Percentiles rank a stretch among this genome's conserved stretches.
phyloP scores from a whole-genome alignment of 371 early-diverging fungal species.

The Apophysomyces variabilis region DNA sequence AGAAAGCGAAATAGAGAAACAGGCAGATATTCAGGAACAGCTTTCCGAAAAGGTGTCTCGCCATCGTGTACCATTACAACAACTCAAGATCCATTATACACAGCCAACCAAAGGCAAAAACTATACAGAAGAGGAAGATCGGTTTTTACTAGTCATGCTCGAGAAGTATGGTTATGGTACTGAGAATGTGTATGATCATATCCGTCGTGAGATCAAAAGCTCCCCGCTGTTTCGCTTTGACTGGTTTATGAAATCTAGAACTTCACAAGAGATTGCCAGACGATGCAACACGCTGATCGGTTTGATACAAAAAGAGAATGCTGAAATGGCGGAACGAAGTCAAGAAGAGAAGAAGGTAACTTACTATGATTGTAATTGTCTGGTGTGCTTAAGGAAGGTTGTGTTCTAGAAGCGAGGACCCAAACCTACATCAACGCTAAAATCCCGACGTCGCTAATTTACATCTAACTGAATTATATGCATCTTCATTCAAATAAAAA shows the following conservation, averaged over 20 bases:
- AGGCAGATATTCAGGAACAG: constrained; percentile 81
- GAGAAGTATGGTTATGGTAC: constrained; percentile 88
- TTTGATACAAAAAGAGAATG: constrained; percentile 67
- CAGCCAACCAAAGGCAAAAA: constrained; percentile 85
- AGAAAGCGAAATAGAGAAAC: constrained; percentile 79
- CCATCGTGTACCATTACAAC: constrained; percentile 82
- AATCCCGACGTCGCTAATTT: constrained; percentile 20
- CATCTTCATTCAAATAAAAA: too few species aligned
- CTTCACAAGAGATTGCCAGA: constrained; percentile 77
- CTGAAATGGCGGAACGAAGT: constrained; percentile 42
- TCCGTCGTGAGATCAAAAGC: constrained; percentile 84
- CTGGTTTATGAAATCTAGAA: constrained; percentile 97
- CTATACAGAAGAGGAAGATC: constrained; percentile 96
- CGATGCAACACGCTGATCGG: constrained; percentile 82
- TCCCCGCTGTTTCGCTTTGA: constrained; percentile 92
- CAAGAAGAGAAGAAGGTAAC: constrained; percentile 50
- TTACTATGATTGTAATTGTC: neutral
- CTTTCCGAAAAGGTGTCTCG: constrained; percentile 73
- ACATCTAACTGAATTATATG: too few species aligned
- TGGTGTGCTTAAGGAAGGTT: too few species aligned
- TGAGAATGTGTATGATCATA: constrained; percentile 92
- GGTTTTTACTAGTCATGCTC: constrained; percentile 89
- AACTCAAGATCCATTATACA: constrained; percentile 85
- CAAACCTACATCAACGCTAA: constrained; percentile 21
- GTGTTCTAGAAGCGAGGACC: constrained; percentile 18